phyloP scores from a whole-genome alignment of 2,329 filamentous ascomycete species.

The Neofusicoccum umdonicola region DNA sequence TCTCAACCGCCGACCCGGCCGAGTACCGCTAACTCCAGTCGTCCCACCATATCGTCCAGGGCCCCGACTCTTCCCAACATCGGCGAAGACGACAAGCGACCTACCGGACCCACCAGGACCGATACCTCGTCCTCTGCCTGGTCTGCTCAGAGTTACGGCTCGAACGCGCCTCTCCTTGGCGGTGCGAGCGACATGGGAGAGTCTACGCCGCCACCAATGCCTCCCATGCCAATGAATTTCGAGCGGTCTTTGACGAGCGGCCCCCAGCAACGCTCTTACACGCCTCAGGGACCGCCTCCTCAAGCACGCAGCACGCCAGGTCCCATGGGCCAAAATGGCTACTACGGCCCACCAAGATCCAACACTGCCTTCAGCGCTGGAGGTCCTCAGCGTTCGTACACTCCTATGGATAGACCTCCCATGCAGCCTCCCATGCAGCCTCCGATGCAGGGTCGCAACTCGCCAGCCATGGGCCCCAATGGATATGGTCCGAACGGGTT shows the following conservation, averaged over 20 bases:
- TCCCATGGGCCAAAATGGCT: conserved; percentile 6
- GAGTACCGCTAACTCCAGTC: conserved; percentile 48
- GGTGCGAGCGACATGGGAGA: conserved; percentile 63
- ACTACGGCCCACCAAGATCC: neutral
- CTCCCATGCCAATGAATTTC: conserved; percentile 24
- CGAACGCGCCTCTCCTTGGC: conserved; percentile 61
- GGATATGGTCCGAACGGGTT: neutral
- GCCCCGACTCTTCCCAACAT: conserved; percentile 44
- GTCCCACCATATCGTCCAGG: conserved; percentile 20
- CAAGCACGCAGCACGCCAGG: conserved; percentile 19
- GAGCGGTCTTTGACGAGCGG: conserved; percentile 11
- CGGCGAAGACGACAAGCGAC: conserved; percentile 32
- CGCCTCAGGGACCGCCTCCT: conserved; percentile 27
- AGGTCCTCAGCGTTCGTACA: conserved; percentile 12
- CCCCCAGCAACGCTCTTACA: conserved; percentile 23
- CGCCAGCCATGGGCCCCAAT: neutral
- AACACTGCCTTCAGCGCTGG: conserved; percentile 12
- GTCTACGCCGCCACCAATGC: conserved; percentile 27
- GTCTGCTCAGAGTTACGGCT: conserved; percentile 58
- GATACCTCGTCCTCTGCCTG: conserved; percentile 56
- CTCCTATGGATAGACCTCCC: conserved; percentile 28
- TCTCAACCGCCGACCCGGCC: conserved; percentile 54
- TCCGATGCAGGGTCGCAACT: conserved; percentile 20
- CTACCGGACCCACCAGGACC: conserved; percentile 36
- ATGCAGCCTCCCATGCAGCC: conserved; percentile 20